Base-by-base conservation (phyloP, 1,139 yeast species). In the Pichia sp. region DNA sequence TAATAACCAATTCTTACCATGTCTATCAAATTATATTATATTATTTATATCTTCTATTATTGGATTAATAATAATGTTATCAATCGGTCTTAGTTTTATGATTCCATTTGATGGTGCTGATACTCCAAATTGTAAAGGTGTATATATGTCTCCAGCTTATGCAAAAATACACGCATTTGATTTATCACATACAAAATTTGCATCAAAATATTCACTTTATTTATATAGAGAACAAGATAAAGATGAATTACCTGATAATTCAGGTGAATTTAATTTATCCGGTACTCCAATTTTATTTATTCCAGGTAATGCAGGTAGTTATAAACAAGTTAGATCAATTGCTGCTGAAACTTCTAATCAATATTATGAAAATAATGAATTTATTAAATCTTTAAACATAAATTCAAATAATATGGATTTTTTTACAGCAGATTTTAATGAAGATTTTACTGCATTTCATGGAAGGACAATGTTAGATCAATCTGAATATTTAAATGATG, bases 271-370 rank as follows among this genome's bases (percentile, higher is more conserved):
- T 16, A 64, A 64, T 10, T 61, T 83, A 30, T 73, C 73, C 42
- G 98, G 97, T 0, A 74, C 83, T 1, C 99, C 99, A 0, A 87
- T 87, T 1, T 67, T 94, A 23, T 94, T 94, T 60, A 84, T 94
- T 34, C 98, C 98, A 0, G 99, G 99, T 0, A 94, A 94, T 61
- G 98, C 98, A 1, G 98, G 99, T 1, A 84, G 95, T 52, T 89
- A 80, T 63, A 77, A 80, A 54, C 99, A 94, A 64, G 95, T 79
- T 9, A 70, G 98, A 45, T 85, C 96, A 1, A 75, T 94, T n/a
- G 98, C 97, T 0, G 80, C 97, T 1, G 82, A 82, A 51, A 66
- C 82, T 28, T 71, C 90, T 1, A 70, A 72, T 42, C 59, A 78
- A 6, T 79, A 65, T 53, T 71, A 66, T 51, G 67, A 70, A 2